Evolutionary conservation across 1,139 yeast genomes (phyloP).

Genomic region (Blastobotrys arbuscula): DNA sequence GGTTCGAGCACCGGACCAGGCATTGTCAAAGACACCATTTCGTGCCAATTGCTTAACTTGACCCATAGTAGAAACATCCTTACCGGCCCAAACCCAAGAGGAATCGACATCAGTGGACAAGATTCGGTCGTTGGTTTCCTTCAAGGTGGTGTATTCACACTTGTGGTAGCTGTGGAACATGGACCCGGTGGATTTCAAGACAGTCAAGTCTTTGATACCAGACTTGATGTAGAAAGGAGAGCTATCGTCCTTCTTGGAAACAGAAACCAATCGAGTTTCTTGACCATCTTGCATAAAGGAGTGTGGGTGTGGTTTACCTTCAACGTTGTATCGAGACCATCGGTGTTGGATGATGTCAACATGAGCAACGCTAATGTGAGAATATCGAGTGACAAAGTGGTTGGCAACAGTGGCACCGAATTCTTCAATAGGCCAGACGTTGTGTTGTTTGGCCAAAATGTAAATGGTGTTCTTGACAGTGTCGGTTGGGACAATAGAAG

Average conservation of each 20-base stretch:
- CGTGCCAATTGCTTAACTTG: constrained; percentile 50
- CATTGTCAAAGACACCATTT: constrained; percentile 57
- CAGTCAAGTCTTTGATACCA: constrained; percentile 76
- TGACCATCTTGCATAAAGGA: constrained; percentile 82
- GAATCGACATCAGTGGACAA: constrained; percentile 84
- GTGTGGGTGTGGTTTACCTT: constrained; percentile 74
- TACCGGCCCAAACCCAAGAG: constrained; percentile 59
- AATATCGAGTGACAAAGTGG: constrained; percentile 65
- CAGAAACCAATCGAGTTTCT: constrained; percentile 60
- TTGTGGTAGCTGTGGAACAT: constrained; percentile 82
- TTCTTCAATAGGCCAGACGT: constrained; percentile 80
- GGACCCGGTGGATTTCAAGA: constrained; percentile 89
- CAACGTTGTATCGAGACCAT: constrained; percentile 72
- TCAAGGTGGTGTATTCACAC: constrained; percentile 83
- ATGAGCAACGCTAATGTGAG: constrained; percentile 68
- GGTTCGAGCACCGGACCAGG: constrained; percentile 56
- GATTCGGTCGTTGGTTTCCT: constrained; percentile 78
- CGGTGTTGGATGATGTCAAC: constrained; percentile 61
- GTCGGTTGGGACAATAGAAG: constrained; percentile 89
- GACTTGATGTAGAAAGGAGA: constrained; percentile 54
- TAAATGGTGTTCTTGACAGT: constrained; percentile 83
- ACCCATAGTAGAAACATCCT: constrained; percentile 46
- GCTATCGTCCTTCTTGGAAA: constrained; percentile 43
- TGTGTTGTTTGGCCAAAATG: constrained; percentile 73
- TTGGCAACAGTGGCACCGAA: constrained; percentile 81